phyloP scores from a whole-genome alignment of 2,329 filamentous ascomycete genomes.

The Colletotrichum limetticola region DNA sequence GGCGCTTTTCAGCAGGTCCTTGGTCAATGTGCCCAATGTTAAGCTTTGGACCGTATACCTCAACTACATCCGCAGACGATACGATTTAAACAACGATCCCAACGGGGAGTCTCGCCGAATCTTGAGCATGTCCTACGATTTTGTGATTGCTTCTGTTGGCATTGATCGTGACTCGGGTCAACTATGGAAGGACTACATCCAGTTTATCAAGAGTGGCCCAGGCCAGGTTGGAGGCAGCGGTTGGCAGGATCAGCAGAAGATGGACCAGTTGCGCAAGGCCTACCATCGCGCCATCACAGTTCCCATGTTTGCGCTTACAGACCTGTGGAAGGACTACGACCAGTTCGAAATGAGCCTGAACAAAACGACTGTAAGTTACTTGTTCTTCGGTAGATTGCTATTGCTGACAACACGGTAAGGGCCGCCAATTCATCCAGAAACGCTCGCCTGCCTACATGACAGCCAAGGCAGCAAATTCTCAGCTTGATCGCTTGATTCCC shows the following conservation, averaged over 20 bases:
- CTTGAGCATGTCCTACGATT: slow-evolving; percentile 89
- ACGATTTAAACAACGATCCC: slow-evolving; percentile 83
- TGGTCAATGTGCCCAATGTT: slow-evolving; percentile 84
- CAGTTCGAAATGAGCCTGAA: slow-evolving; percentile 94
- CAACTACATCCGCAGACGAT: slow-evolving; percentile 91
- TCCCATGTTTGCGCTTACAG: slow-evolving; percentile 84
- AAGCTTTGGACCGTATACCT: slow-evolving; percentile 93
- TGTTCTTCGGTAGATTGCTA: not conserved
- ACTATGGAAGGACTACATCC: slow-evolving; percentile 95
- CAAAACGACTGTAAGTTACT: slow-evolving; percentile 80
- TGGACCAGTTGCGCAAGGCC: slow-evolving; percentile 90
- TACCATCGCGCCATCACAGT: slow-evolving; percentile 92
- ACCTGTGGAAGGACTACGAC: slow-evolving; percentile 97
- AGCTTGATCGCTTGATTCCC: slow-evolving; percentile 87
- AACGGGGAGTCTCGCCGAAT: slow-evolving; percentile 80
- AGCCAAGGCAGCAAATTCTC: slow-evolving; percentile 88
- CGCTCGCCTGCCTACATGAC: slow-evolving; percentile 96
- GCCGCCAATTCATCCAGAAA: slow-evolving; percentile 94
- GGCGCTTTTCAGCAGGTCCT: slow-evolving; percentile 82
- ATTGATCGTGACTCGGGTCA: slow-evolving; percentile 89
- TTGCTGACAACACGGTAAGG: slow-evolving; percentile 66
- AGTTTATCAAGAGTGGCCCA: slow-evolving; percentile 90
- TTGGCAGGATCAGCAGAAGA: slow-evolving; percentile 99
- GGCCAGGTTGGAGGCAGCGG: slow-evolving; percentile 85
- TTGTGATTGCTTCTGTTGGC: slow-evolving; percentile 89